phyloP scores from a whole-genome alignment of 2,329 filamentous ascomycete genomes.

The Pseudogymnoascus sp. region DNA sequence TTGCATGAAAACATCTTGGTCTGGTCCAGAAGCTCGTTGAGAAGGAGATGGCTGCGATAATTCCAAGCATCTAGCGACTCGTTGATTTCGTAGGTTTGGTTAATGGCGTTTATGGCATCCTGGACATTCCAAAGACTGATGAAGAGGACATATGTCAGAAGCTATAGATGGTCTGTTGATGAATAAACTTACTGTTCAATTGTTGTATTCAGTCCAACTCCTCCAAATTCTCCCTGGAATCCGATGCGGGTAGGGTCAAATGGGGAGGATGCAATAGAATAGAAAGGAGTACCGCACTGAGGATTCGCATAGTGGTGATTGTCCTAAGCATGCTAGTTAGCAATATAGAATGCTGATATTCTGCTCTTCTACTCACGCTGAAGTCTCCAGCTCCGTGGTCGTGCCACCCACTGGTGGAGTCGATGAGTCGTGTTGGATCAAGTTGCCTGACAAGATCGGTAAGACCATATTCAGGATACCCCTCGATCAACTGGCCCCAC shows the following conservation, averaged over 20 bases:
- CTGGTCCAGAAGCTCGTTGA: slow-evolving; percentile 40
- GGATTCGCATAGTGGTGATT: slow-evolving; percentile 66
- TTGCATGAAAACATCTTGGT: slow-evolving; percentile 46
- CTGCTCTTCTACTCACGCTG: slow-evolving; percentile 24
- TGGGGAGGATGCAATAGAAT: slow-evolving; percentile 46
- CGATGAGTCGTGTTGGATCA: slow-evolving; percentile 56
- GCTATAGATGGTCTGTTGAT: not conserved
- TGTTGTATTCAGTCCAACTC: slow-evolving; percentile 56
- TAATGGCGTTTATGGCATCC: slow-evolving; percentile 49
- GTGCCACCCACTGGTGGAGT: slow-evolving; percentile 56
- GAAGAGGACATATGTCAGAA: not conserved
- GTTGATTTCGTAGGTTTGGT: slow-evolving; percentile 61
- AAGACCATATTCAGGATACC: slow-evolving; percentile 48
- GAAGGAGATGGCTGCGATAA: slow-evolving; percentile 49
- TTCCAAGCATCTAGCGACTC: slow-evolving; percentile 49
- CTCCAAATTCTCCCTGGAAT: slow-evolving; percentile 64
- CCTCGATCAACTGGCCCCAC: slow-evolving; percentile 51
- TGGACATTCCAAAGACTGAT: slow-evolving; percentile 55
- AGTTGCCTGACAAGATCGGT: slow-evolving; percentile 45
- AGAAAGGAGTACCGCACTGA: slow-evolving; percentile 63
- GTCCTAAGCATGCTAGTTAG: slow-evolving; percentile 33
- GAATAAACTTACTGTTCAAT: slow-evolving; percentile 45
- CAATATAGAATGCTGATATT: not conserved
- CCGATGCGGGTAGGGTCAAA: slow-evolving; percentile 53
- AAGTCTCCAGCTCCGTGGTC: slow-evolving; percentile 63